These are phyloP conservation scores for Exophiala sp. DNA, from an alignment of 2,329 filamentous ascomycete genomes.

Conservation along the genomic window DNA sequence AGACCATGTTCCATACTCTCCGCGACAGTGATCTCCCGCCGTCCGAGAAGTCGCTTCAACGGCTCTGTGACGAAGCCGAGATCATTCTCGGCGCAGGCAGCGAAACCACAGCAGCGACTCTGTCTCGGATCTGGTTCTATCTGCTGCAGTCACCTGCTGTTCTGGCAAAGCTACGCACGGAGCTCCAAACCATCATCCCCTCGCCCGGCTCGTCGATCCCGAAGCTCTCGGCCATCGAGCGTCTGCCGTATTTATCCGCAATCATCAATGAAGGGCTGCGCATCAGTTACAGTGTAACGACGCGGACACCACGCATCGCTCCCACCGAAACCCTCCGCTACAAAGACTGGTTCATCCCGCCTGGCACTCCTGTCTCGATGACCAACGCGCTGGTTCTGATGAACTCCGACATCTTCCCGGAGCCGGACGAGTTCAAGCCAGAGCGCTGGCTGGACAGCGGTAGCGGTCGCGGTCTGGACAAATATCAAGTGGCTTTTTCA, in stretches of 20 bases:
- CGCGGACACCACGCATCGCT: background rate
- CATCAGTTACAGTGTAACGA: conserved; percentile 3
- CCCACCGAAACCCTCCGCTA: conserved; percentile 24
- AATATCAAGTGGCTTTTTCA: conserved; percentile 38
- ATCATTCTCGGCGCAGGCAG: conserved; percentile 33
- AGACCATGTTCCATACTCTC: conserved; percentile 31
- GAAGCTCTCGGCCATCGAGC: conserved; percentile 24
- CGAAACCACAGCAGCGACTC: conserved; percentile 30
- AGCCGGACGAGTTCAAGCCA: conserved; percentile 29
- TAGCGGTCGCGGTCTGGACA: conserved; percentile 23
- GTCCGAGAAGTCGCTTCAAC: conserved; percentile 30
- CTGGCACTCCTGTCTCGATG: conserved; percentile 30
- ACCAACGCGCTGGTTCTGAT: conserved; percentile 27
- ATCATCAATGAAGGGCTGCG: background rate
- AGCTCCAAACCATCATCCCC: conserved; percentile 16
- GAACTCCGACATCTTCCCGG: conserved; percentile 31
- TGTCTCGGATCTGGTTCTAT: conserved; percentile 10
- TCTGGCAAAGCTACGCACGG: conserved; percentile 7
- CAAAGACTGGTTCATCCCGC: conserved; percentile 31
- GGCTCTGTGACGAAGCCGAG: conserved; percentile 33
- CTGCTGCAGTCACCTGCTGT: conserved; percentile 6
- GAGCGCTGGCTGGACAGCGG: conserved; percentile 31
- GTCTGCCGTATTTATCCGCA: conserved; percentile 29
- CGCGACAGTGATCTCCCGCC: conserved; percentile 28
- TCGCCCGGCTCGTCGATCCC: conserved; percentile 5